Base-by-base conservation (phyloP, 2,329 filamentous ascomycete species). In the Ophiosphaerella korrae region DNA sequence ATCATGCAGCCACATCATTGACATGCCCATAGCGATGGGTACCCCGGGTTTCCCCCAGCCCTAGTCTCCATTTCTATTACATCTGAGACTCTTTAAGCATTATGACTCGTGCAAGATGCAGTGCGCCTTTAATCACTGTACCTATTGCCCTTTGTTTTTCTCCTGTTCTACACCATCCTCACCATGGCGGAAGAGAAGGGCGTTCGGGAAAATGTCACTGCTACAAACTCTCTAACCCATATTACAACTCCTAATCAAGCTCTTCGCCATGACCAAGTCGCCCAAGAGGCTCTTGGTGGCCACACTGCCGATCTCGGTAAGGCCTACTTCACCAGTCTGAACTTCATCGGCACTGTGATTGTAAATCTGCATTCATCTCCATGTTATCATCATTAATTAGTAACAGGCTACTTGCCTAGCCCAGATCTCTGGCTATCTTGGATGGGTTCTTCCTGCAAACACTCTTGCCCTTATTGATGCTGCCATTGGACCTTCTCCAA, bases 401-500 rank as follows among this genome's bases (percentile, higher is more conserved):
- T 9, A 3, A 23, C 18, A 70, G 66, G 67, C 63, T 3, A 66
- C 64, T 38, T 70, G 67, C 53, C 51, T 70, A 24, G 64, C 67
- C 18, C 66, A 70, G 35, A 68, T 70, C 21, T 63, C 62, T 11
- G 66, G 64, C 5, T 70, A 70, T 39, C 53, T 70, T 1, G 66
- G 66, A 31, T 69, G 66, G 67, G 64, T 69, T 2, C 55, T 70
- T 2, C 67, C 67, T 3, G 42, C 64, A 3, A 70, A 70, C 33
- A 69, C 64, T 0, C 49, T 70, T n/a, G 41, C 48, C 8, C 56
- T 68, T 7, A 74, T 74, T 57, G 74, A 74, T 47, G 63, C 60
- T n/a, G 67, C 72, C 7, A 73, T 74, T 43, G 72, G 73, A 2
- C 72, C 72, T 1, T 67, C 63, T 1, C 69, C 72, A 5, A 67